These are phyloP conservation scores for Nemania sp. DNA, from an alignment of 2,329 filamentous ascomycete species.

Conservation along the genomic window DNA sequence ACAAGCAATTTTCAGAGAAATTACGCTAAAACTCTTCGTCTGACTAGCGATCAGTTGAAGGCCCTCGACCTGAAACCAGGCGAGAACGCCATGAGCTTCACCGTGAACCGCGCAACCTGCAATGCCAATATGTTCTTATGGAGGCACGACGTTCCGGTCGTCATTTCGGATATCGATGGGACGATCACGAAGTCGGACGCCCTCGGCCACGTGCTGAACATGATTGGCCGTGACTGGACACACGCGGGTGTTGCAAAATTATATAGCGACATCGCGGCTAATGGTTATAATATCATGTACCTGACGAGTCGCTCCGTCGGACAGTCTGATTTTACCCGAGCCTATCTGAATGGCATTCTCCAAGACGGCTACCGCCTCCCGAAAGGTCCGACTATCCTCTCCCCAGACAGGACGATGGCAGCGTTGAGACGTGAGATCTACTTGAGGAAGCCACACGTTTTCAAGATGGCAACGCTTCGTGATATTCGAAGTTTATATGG, in stretches of 20 bases:
- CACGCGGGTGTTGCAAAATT: constrained; percentile 95
- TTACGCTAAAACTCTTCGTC: constrained; percentile 92
- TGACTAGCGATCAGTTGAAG: constrained; percentile 95
- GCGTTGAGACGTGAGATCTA: constrained; percentile 91
- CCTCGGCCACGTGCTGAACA: constrained; percentile 89
- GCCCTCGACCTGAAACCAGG: constrained; percentile 78
- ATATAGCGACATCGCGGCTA: constrained; percentile 91
- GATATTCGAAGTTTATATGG: constrained; percentile 91
- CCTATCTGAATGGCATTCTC: constrained; percentile 85
- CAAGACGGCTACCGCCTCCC: constrained; percentile 88
- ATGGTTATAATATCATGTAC: constrained; percentile 99
- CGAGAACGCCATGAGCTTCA: constrained; percentile 94
- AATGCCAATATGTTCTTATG: constrained; percentile 92
- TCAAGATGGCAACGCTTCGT: constrained; percentile 97
- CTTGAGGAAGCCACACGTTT: constrained; percentile 93
- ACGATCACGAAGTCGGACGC: constrained; percentile 98
- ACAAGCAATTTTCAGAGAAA: constrained; percentile 75
- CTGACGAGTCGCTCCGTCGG: constrained; percentile 92
- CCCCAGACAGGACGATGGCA: constrained; percentile 91
- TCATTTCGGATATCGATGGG: constrained; percentile 98
- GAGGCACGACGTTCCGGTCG: constrained; percentile 87
- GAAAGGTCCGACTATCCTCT: constrained; percentile 90
- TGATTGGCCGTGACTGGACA: constrained; percentile 97
- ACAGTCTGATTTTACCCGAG: constrained; percentile 85
- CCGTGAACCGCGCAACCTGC: constrained; percentile 92